Base-by-base conservation (phyloP, 1,284 basidiomycete species). In the Ganoderma meredithae region DNA sequence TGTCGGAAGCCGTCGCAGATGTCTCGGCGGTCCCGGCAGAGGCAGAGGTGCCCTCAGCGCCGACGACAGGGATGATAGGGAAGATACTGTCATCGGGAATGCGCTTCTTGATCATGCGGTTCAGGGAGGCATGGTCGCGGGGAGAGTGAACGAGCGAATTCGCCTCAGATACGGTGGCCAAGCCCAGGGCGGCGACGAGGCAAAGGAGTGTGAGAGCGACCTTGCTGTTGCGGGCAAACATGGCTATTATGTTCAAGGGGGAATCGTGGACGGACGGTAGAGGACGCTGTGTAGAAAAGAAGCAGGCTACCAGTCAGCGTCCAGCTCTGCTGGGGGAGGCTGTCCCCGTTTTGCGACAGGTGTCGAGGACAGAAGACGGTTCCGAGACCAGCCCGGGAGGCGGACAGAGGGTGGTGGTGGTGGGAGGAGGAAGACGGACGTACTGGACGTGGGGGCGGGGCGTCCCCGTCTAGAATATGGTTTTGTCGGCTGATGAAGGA, bases 51-150 rank as follows among this genome's bases (percentile, higher is more conserved):
- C 62, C 62, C 13, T 66, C 74, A 13, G 73, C 73, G 66, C 73
- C 67, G 65, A 71, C 64, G 63, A 69, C 61, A 61, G 66, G 70
- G 27, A 68, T 1, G 47, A 44, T 53, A 25, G 25, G 49, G 60
- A 73, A 64, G 60, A 64, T 9, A 64, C 27, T 56, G 40, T 43
- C 55, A 49, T 70, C 40, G 12, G 82, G 81, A 6, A 81, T 75
- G 62, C 92, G 90, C 77, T 90, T 92, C 81, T 84, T 91, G 72
- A 93, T 78, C 77, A 94, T 81, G 72, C 92, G 90, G 74, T 87
- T 86, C 73, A 90, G 79, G 75, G 81, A 81, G 62, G 75, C 82
- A 81, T 92, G 90, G 78, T 85, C 85, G 72, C 87, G 85, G 79
- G 66, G 78, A 56, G 76, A 58, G 76, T 79, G 71, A 83, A 77